Evolutionary conservation across 805 yeast genomes (phyloP), one percentile per base, ranked within the genome.

Genomic region (Maudiozyma pseudohumilis): DNA sequence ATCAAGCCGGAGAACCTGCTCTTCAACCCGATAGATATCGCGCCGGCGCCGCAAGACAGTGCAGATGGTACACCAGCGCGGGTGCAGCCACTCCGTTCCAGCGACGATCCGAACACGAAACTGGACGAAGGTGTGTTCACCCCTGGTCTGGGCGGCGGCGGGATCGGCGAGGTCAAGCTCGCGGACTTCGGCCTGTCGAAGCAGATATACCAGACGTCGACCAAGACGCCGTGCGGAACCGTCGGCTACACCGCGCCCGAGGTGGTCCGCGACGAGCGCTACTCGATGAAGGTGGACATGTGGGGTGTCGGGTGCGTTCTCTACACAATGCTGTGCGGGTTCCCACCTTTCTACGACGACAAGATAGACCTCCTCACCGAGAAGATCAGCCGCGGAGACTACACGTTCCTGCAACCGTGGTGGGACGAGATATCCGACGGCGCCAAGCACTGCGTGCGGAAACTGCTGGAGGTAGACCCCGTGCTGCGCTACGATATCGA

Each of bases 181-280:
- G 97, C 97, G 1, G 98, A 92, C 60, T 92, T 92, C 62, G 98
- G 98, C 0, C 65, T 92, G 15, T 85, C 95, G 3, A 92, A 92
- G 60, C 84, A 87, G 54, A 77, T 89, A 23, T 81, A 87, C 78
- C 84, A 81, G 52, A 73, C 79, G 34, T 83, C 83, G 50, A 84
- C 96, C 17, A 85, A 86, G 70, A 92, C 98, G 0, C 98, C 98
- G 0, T 92, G 98, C 63, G 98, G 98, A 36, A 92, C 98, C 1
- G 96, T 92, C 13, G 97, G 97, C 3, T 92, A 92, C 55, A 89
- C 97, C 2, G 98, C 98, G 0, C 98, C 98, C 0, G 98, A 92
- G 60, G 89, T 92, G 49, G 97, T 92, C 29, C 78, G 81, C 46
- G 97, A 92, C 59, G 94, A 88, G 64, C 71, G 78, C 33, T 92